Base-by-base conservation (phyloP, 2,329 filamentous ascomycete species). In the Colletotrichum tropicale region DNA sequence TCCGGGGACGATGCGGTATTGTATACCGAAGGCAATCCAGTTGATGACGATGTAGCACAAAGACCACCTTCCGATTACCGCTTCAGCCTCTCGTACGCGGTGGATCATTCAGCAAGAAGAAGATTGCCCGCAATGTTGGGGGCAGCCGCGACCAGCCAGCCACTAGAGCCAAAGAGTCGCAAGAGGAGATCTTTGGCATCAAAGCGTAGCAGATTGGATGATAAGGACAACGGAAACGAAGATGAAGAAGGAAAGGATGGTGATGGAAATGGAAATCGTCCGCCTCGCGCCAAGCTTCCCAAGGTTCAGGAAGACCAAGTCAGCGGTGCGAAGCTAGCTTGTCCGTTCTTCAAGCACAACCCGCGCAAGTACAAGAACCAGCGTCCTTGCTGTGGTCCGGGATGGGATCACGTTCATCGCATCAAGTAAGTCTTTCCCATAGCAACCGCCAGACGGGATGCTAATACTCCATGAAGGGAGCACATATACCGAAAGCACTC, bases 321-420 rank as follows among this genome's bases (percentile, higher is more conserved):
- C 24, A 61, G 16, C 34, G 56, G 70, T 12, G 48, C 55, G 38
- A 79, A 76, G 36, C 34, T 85, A 38, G 85, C 85, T 6, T 87
- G 85, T 68, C 85, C 85, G 0, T 87, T 83, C 70, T 85, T 81
- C 79, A 86, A 86, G 75, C 82, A 84, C 62, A 83, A 85, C 66
- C 83, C 83, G 0, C 78, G 80, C 9, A 81, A 81, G 24, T 86
- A 85, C 70, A 81, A 80, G 52, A 80, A 81, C 30, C 78, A 81
- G n/a, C 79, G 83, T 3, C 81, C 82, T 0, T 87, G 85, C 76
- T 82, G 83, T 16, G 82, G 83, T 0, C 84, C 83, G 1, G 83
- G 84, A 2, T 86, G 84, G 81, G 83, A 81, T 2, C 84, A 81
- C 8, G 83, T 86, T 1, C 84, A 86, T 67, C 81, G 85, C 1